Evolutionary conservation across 345 rosid species (phyloP).

Genomic region (Diplotaxis tenuifolia): DNA sequence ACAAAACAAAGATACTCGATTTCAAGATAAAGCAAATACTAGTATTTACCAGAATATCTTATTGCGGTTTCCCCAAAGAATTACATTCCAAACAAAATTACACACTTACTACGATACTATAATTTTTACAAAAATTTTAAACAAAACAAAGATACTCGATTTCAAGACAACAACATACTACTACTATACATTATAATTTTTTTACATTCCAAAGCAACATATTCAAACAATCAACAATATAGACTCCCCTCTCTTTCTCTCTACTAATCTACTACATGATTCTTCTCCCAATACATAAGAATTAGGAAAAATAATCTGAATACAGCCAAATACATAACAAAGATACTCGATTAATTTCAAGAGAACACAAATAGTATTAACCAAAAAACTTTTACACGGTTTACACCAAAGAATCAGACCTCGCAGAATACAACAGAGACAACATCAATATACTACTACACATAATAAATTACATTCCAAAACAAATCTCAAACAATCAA

Average conservation of each 20-base stretch:
- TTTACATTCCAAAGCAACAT: conserved; percentile 8
- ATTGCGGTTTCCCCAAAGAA: conserved; percentile 6
- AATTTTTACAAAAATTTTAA: too few species aligned
- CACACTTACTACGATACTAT: too few species aligned
- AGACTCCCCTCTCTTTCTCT: background rate
- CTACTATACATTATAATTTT: conserved; percentile 29
- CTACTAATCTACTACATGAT: conserved; percentile 31
- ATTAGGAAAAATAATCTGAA: too few species aligned
- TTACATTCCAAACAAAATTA: conserved; percentile 11
- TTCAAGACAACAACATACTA: conserved; percentile 9
- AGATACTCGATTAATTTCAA: background rate
- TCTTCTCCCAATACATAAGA: conserved; percentile 18
- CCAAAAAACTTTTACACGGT: background rate
- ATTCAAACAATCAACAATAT: conserved; percentile 15
- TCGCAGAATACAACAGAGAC: conserved; percentile 25
- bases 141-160: conserved; percentile 24
- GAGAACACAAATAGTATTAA: background rate
- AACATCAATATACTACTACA: conserved; percentile 16
- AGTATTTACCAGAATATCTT: background rate
- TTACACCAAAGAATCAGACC: background rate
- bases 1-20: background rate
- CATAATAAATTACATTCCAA: conserved; percentile 23
- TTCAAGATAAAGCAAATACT: background rate
- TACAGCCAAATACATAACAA: too few species aligned
- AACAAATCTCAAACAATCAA: conserved; percentile 15